Conservation (phyloP, 345 rosid genomes). For the Boechera retrofracta region DNA sequence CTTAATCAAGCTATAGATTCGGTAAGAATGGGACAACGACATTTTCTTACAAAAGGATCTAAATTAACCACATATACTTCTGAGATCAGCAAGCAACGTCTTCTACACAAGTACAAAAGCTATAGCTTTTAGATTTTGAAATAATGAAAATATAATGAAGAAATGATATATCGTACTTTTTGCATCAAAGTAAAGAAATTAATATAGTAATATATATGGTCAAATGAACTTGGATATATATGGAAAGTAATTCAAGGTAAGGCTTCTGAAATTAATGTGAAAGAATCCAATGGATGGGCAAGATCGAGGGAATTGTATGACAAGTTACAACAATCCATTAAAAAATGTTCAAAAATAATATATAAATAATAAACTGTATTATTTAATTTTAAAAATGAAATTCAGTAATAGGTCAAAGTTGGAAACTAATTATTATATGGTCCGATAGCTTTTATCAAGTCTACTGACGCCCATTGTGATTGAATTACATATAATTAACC, state of each 20-base stretch:
- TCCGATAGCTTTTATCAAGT: background rate
- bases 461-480: background rate
- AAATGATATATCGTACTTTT: background rate
- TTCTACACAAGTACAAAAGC: background rate
- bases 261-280: background rate
- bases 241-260: background rate
- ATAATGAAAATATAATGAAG: background rate
- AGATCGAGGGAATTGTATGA: background rate
- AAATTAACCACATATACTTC: background rate
- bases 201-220: conserved; percentile 1
- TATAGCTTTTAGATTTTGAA: background rate
- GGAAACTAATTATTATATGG: background rate
- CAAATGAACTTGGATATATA: background rate
- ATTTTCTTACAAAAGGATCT: background rate
- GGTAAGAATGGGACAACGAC: background rate
- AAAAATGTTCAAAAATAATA: background rate
- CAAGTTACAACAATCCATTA: background rate
- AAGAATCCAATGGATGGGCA: conserved; percentile 15
- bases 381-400: background rate
- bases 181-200: background rate
- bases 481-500: background rate
- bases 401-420: background rate
- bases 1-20: background rate
- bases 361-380: background rate
- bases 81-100: background rate